Base-by-base conservation (phyloP, 2,329 filamentous ascomycete species). In the Penicillium corylophilum region DNA sequence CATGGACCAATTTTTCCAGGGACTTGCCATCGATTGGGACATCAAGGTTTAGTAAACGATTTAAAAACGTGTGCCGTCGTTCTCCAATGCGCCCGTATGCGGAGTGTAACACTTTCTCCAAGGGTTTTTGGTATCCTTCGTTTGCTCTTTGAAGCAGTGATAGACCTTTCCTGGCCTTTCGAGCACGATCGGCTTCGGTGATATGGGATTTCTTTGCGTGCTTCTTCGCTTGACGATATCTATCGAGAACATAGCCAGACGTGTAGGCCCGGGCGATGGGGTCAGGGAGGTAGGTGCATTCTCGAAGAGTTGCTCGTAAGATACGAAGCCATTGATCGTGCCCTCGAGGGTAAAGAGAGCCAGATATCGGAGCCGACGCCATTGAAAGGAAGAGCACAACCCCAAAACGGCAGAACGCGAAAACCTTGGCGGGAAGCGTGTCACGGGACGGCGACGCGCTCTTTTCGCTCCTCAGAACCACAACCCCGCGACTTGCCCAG, bases 231-330 rank as follows among this genome's bases (percentile, higher is more conserved):
- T 38, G 35, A 13, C 40, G 61, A 48, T 57, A 60, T 50, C 38
- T 55, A 41, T 51, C 49, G 51, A 53, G 38, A 26, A 81, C 69
- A 65, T 82, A 73, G 46, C 72, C 61, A 51, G 72, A 73, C 65
- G 82, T 73, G 68, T 79, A 81, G 28, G 58, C 48, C 56, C 79
- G 76, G 35, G 82, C 80, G 51, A 74, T 68, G 1, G 79, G 74
- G 62, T 86, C 82, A 24, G 84, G 82, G 35, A 86, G 77, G 60
- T 86, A 86, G 49, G 79, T 77, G 55, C 76, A 77, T 70, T 85
- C 79, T 53, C 83, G 79, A 35, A 86, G 76, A 9, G 84, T 74
- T 22, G 77, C 74, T 44, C 83, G 80, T 56, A 82, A 74, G 41
- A 83, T 68, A 62, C 80, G 77, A 26, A 62, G 64, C 72, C 71